These are phyloP conservation scores for Emericellopsis atlantica DNA, from an alignment of 2,329 filamentous ascomycete genomes.

Conservation along the genomic window DNA sequence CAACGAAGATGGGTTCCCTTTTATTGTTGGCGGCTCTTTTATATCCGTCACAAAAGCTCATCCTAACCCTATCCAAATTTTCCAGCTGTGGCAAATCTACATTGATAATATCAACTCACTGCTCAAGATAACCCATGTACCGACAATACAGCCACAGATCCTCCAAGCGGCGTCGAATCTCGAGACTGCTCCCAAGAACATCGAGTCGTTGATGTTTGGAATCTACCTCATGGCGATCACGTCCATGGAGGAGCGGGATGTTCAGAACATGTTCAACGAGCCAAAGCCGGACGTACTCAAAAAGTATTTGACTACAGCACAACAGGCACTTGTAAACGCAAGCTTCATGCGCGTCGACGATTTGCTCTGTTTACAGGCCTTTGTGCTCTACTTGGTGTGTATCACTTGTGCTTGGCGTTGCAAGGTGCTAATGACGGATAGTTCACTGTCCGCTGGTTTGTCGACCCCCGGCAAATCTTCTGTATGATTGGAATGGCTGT, in stretches of 20 bases:
- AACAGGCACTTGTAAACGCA: constrained; percentile 54
- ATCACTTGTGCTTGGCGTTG: not conserved
- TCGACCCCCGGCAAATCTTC: constrained; percentile 39
- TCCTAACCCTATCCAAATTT: constrained; percentile 44
- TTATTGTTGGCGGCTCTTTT: constrained; percentile 33
- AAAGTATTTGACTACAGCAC: constrained; percentile 43
- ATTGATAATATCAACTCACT: constrained; percentile 58
- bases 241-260: constrained; percentile 45
- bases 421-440: constrained; percentile 4
- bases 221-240: constrained; percentile 48
- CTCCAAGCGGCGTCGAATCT: constrained; percentile 47
- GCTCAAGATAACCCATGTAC: constrained; percentile 55
- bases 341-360: constrained; percentile 56
- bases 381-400: constrained; percentile 52
- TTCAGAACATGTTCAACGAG: constrained; percentile 38
- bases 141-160: constrained; percentile 50
- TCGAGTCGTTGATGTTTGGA: constrained; percentile 58
- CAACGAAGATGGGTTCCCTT: constrained; percentile 43
- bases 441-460: constrained; percentile 38
- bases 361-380: constrained; percentile 53
- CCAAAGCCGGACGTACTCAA: constrained; percentile 34
- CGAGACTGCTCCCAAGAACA: constrained; percentile 36
- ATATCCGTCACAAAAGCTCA: constrained; percentile 32
- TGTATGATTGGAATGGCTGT: constrained; percentile 50
- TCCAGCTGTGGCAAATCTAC: constrained; percentile 57